Conservation (phyloP, 148 eudicot genomes). For the Fagopyrum tataricum region DNA sequence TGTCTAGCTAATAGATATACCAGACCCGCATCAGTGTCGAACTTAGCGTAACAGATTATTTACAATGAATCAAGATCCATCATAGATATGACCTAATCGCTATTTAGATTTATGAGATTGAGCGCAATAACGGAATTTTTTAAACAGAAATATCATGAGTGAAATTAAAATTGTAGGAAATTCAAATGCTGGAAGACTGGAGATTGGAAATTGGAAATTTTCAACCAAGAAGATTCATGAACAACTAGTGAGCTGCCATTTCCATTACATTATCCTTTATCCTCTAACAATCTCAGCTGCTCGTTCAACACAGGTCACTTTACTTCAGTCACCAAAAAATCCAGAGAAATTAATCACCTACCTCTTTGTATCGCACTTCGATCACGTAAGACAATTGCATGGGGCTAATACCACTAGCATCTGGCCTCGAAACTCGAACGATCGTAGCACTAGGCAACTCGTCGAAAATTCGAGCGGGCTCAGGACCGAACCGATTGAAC, state of each 20-base stretch:
- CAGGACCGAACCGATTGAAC: background rate
- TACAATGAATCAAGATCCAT: no score
- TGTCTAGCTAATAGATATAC: background rate
- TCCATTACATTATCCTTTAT: background rate
- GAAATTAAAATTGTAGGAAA: no score
- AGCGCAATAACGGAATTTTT: no score
- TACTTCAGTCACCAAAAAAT: background rate
- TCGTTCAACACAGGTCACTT: background rate
- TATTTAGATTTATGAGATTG: no score
- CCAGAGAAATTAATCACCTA: constrained; percentile 5
- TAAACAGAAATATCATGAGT: no score
- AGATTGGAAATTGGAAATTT: no score
- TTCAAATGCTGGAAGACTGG: no score
- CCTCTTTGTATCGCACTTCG: constrained; percentile 78
- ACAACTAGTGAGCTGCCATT: background rate
- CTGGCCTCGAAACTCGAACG: background rate
- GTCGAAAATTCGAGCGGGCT: background rate
- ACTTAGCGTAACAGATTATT: no score
- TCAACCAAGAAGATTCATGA: background rate
- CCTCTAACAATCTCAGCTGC: background rate
- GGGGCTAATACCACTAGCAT: background rate
- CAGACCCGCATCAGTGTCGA: no score
- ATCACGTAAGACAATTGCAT: constrained; percentile 42
- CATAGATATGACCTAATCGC: no score
- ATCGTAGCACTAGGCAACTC: background rate